Evolutionary conservation across 805 yeast species (phyloP).

Genomic region (Myxozyma neotropica): DNA sequence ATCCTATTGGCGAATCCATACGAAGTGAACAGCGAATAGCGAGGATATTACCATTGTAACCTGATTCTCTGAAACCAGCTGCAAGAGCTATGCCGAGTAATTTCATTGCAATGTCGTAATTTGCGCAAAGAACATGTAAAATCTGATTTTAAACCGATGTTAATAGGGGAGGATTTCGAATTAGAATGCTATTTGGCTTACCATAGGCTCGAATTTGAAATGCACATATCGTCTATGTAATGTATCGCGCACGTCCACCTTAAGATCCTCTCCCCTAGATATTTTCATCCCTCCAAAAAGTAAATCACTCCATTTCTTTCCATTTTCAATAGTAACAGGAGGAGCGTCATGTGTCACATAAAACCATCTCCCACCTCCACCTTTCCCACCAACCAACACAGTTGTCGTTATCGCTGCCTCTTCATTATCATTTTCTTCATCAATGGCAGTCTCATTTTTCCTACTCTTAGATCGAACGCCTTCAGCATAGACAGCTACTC

Average conservation of each 20-base stretch:
- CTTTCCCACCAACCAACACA: constrained; percentile 73
- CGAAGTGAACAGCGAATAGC: constrained; percentile 75
- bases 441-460: neutral
- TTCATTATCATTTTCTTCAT: neutral
- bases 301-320: constrained; percentile 38
- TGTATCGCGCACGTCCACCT: neutral
- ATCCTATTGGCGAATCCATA: constrained; percentile 78
- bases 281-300: constrained; percentile 33
- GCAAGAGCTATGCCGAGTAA: constrained; percentile 73
- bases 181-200: neutral
- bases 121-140: constrained; percentile 77
- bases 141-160: constrained; percentile 43
- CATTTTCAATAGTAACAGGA: neutral
- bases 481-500: constrained; percentile 80
- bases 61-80: constrained; percentile 86
- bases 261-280: neutral
- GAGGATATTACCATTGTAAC: constrained; percentile 79
- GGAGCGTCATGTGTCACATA: constrained; percentile 67
- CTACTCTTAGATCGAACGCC: constrained; percentile 54
- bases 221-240: constrained; percentile 54
- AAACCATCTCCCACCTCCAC: constrained; percentile 82
- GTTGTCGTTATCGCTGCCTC: constrained; percentile 17
- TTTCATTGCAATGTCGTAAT: constrained; percentile 57
- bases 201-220: constrained; percentile 79
- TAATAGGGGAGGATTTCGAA: neutral